These are phyloP conservation scores for Mycena galopus DNA, from an alignment of 768 basidiomycete genomes.

Conservation along the genomic window DNA sequence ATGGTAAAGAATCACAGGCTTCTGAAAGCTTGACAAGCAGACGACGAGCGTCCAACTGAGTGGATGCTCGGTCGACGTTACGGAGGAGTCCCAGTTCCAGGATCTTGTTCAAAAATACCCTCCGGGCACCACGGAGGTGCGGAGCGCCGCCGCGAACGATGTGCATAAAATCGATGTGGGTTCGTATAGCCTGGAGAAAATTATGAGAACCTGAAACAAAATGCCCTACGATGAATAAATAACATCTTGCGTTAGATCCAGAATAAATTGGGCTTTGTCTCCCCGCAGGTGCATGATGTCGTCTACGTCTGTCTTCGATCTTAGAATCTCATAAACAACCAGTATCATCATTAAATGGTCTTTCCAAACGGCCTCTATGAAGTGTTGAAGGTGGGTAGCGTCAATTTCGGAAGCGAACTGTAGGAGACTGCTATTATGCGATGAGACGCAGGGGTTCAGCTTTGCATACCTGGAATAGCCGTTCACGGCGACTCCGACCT, in stretches of 20 bases:
- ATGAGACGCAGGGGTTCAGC: too few species aligned
- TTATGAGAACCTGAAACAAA: not conserved
- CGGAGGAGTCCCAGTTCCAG: constrained; percentile 2
- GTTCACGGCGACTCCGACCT: too few species aligned
- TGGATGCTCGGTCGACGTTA: constrained; percentile 12
- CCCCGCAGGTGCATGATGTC: constrained; percentile 15
- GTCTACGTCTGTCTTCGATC: constrained; percentile 2
- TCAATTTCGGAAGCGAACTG: too few species aligned
- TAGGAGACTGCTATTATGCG: too few species aligned
- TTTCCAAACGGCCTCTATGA: constrained; percentile 18
- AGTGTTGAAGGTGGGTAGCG: too few species aligned
- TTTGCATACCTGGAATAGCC: too few species aligned
- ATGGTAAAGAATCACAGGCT: constrained; percentile 8
- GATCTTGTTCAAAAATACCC: not conserved
- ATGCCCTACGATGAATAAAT: not conserved
- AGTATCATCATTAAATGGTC: constrained; percentile 22
- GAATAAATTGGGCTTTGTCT: constrained; percentile 20
- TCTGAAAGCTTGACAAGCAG: constrained; percentile 13
- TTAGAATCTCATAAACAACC: constrained; percentile 18
- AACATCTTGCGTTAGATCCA: constrained; percentile 29
- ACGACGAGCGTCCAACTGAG: constrained; percentile 18
- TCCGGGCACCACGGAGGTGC: constrained; percentile 18
- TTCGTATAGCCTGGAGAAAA: constrained; percentile 4
- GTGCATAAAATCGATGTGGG: constrained; percentile 5
- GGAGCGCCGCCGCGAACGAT: constrained; percentile 15